These are phyloP conservation scores for Fusarium sublunatum DNA, from an alignment of 2,329 filamentous ascomycete species.

Conservation along the genomic window DNA sequence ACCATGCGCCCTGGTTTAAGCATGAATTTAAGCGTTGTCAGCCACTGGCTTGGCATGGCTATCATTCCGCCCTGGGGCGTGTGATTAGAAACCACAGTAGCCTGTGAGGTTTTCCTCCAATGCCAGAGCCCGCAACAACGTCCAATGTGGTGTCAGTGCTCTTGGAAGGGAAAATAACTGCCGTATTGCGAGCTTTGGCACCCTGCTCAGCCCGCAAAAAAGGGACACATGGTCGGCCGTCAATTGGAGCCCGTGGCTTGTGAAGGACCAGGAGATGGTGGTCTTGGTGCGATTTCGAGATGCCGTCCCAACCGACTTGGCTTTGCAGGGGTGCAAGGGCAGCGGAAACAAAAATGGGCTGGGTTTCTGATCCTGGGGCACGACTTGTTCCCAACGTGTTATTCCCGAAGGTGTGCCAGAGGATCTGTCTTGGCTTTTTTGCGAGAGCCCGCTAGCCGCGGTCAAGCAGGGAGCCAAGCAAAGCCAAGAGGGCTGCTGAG, in stretches of 20 bases:
- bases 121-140: slow-evolving; percentile 20
- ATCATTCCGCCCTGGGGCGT: slow-evolving; percentile 41
- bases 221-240: slow-evolving; percentile 40
- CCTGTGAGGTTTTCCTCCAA: slow-evolving; percentile 19
- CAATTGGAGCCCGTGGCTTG: slow-evolving; percentile 43
- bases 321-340: slow-evolving; percentile 37
- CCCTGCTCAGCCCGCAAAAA: slow-evolving; percentile 27
- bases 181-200: background rate
- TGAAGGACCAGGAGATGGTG: slow-evolving; percentile 39
- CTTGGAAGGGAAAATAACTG: background rate
- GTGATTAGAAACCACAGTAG: slow-evolving; percentile 9
- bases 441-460: slow-evolving; percentile 24
- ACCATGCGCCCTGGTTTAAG: slow-evolving; percentile 55
- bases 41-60: slow-evolving; percentile 57
- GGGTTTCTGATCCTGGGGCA: slow-evolving; percentile 42
- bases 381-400: slow-evolving; percentile 40
- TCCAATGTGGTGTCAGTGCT: slow-evolving; percentile 16
- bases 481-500: slow-evolving; percentile 12
- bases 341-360: slow-evolving; percentile 29
- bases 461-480: background rate
- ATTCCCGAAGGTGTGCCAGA: slow-evolving; percentile 46
- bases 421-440: slow-evolving; percentile 26
- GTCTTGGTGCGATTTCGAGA: slow-evolving; percentile 49
- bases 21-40: slow-evolving; percentile 64
- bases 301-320: slow-evolving; percentile 57